Conservation (phyloP, 2,329 filamentous ascomycete genomes). For the Aspergillus melleus region DNA sequence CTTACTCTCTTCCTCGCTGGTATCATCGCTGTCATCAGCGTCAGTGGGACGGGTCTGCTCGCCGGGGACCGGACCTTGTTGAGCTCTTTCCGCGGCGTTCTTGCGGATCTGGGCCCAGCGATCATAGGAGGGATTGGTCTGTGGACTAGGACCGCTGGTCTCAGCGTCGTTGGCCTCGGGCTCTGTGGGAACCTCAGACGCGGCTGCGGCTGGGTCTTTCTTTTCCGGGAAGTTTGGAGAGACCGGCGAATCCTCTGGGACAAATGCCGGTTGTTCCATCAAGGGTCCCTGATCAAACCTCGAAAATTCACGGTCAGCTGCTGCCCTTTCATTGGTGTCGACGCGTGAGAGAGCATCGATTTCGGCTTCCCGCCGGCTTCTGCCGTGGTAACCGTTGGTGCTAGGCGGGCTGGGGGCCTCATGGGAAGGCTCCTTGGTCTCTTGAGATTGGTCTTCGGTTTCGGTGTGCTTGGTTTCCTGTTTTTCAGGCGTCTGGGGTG, state of each 20-base stretch:
- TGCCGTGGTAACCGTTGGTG: constrained; percentile 32
- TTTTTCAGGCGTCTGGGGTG: constrained; percentile 7
- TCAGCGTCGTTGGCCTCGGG: constrained; percentile 1
- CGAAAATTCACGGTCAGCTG: constrained; percentile 54
- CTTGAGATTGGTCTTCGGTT: constrained; percentile 20
- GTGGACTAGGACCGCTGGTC: constrained; percentile 4
- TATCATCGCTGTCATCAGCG: constrained; percentile 76
- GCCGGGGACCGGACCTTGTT: constrained; percentile 48
- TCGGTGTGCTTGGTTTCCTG: constrained; percentile 24
- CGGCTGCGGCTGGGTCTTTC: not conserved
- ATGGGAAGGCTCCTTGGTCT: constrained; percentile 9
- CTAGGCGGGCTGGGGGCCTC: not conserved
- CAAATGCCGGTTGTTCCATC: constrained; percentile 80
- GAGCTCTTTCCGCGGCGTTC: constrained; percentile 81
- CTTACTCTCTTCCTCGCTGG: constrained; percentile 93
- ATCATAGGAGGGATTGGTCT: constrained; percentile 56
- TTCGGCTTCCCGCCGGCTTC: constrained; percentile 51
- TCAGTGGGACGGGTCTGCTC: constrained; percentile 65
- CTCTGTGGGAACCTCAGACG: constrained; percentile 7
- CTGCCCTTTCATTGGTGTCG: constrained; percentile 51
- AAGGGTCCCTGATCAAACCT: constrained; percentile 88
- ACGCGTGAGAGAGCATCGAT: constrained; percentile 61
- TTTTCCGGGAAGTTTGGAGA: constrained; percentile 19
- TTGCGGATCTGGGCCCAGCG: constrained; percentile 95
- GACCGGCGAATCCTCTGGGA: constrained; percentile 55